Percentiles rank a stretch among this genome's conserved stretches.
Evolutionary conservation across 2,329 filamentous ascomycete species (phyloP).

Genomic region (Fusarium sp.): DNA sequence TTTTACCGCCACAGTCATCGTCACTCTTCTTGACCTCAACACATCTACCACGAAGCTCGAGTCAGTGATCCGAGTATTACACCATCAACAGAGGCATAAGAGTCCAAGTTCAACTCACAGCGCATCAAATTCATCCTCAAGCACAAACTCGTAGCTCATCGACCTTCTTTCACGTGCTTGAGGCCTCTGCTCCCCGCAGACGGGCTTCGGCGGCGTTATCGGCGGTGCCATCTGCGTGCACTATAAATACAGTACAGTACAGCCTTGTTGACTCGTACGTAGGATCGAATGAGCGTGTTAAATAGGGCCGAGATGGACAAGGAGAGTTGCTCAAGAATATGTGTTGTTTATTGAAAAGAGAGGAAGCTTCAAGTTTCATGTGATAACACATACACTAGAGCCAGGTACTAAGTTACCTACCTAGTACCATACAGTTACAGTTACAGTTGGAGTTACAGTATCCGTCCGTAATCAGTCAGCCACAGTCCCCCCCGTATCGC

Average conservation of each 20-base stretch:
- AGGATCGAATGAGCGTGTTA: background rate
- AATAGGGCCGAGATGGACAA: background rate
- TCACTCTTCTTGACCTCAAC: constrained; percentile 53
- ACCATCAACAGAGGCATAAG: no score
- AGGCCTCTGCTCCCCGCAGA: constrained; percentile 32
- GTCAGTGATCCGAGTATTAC: background rate
- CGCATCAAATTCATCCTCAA: constrained; percentile 65
- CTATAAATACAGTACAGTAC: background rate
- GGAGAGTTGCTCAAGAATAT: constrained; percentile 2
- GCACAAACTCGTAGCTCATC: constrained; percentile 51
- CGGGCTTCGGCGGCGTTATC: constrained; percentile 30
- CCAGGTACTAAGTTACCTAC: background rate
- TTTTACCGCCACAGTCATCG: constrained; percentile 23
- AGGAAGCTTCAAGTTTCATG: constrained; percentile 13
- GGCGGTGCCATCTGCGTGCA: constrained; percentile 27
- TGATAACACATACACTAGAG: constrained; percentile 20
- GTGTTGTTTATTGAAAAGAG: constrained; percentile 6
- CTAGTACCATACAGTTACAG: background rate
- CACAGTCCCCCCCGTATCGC: background rate
- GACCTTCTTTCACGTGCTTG: constrained; percentile 33
- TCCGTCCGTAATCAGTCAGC: constrained; percentile 5
- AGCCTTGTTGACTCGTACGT: background rate
- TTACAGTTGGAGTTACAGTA: background rate
- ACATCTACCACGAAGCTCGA: constrained; percentile 31
- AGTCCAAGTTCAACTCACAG: constrained; percentile 53